A percentile compares a stretch with the other conserved stretches of the same genome.
Evolutionary conservation across 2,329 filamentous ascomycete species (phyloP).

Genomic region (Aspergillus ochraceus): DNA sequence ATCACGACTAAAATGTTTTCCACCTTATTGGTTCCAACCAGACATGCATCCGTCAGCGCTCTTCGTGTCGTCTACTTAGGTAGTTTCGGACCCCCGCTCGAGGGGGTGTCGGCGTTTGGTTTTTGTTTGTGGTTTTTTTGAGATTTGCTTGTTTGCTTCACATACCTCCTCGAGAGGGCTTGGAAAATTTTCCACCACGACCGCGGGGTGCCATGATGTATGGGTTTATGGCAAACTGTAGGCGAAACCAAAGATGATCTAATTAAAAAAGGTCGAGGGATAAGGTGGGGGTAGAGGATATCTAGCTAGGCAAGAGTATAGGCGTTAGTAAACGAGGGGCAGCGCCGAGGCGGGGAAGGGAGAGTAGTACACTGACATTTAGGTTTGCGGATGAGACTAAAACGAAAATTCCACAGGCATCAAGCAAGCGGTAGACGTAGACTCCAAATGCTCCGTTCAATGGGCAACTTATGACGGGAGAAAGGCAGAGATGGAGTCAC

Average conservation of each 20-base stretch:
- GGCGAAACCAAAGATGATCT: background rate
- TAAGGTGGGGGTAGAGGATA: background rate
- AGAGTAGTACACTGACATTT: background rate
- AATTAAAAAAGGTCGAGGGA: background rate
- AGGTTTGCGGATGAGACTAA: background rate
- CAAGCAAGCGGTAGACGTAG: background rate
- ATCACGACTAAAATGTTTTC: conserved; percentile 92
- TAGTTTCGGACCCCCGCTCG: background rate
- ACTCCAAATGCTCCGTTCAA: background rate
- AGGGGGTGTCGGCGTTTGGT: background rate
- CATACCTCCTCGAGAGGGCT: conserved; percentile 86
- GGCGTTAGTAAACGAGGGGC: background rate
- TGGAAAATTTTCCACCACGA: conserved; percentile 92
- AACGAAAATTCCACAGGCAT: background rate
- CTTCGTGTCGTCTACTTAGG: background rate
- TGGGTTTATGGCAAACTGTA: background rate
- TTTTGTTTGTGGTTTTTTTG: too few species aligned
- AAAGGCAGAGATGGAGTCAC: background rate
- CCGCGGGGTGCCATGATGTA: conserved; percentile 56
- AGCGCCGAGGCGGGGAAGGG: background rate
- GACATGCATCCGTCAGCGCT: background rate
- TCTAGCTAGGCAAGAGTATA: background rate
- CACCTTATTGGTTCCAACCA: conserved; percentile 56
- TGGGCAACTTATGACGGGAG: background rate
- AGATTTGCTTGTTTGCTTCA: background rate